Evolutionary conservation across 1,139 yeast genomes (phyloP), one percentile per base, ranked within the genome.

Genomic region (Geotrichum fermentans): DNA sequence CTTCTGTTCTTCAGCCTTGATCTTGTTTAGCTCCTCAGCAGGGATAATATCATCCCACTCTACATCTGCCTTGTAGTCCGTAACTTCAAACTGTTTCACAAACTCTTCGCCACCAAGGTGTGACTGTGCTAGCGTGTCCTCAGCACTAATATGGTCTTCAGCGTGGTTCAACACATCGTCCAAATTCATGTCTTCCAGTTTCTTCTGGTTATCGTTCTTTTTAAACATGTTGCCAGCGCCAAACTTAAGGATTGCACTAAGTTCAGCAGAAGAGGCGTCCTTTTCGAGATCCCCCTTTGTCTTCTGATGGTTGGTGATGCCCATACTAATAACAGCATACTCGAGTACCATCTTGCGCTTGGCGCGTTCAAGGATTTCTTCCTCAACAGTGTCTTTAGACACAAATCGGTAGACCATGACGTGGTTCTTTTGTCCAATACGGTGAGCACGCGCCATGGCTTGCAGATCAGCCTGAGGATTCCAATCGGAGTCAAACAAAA

Each of bases 1-100:
- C 64, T 81, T 82, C 73, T 84, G 83, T 62, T 92, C 98, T 53
- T 89, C 96, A 55, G 86, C 96, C 65, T 94, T 92, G 61, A 94
- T 75, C 64, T 86, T 86, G 51, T 80, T 78, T 55, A 94, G 74
- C 66, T 94, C 98, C 46, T 88, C 96, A 56, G 88, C 94, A 0
- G 99, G 99, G 60, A 94, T 94, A 59, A 94, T 94, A 66, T 94
- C 99, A 70, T 94, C 98, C 99, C 99, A 94, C 58, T 89, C 95
- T 52, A 92, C 89, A 66, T 94, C 97, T 0, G 98, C 97, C 68
- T 94, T 94, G 68, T 90, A 94, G 67, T 94, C 98, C 0, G 98
- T 94, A 49, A 94, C 98, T 68, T 94, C 98, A 67, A 94, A 94
- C 68, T 94, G 99, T 62, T 82, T 88, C 69, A 94, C 77, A 64